A percentile compares a stretch with the other conserved stretches of the same genome.
Evolutionary conservation across 768 basidiomycete species (phyloP).

Genomic region (Termitomyces sp.): DNA sequence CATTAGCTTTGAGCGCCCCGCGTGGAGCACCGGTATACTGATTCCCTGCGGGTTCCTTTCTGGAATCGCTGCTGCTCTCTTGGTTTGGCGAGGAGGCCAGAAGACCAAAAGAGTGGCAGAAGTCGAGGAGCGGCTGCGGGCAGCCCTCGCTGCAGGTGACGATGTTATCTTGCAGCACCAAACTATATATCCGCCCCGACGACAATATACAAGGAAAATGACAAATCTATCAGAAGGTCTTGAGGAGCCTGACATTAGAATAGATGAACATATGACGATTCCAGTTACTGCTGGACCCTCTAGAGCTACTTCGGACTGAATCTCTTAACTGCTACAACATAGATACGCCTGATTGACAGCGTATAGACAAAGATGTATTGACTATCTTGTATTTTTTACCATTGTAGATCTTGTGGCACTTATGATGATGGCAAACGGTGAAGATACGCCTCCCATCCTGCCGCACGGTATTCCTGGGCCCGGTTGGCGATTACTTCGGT

Average conservation of each 20-base stretch:
- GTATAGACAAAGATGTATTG: not conserved
- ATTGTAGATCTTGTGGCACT: not conserved
- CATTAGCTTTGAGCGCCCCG: conserved; percentile 52
- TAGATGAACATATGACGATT: conserved; percentile 37
- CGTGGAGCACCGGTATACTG: conserved; percentile 62
- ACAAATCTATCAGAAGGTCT: conserved; percentile 7
- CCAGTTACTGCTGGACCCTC: conserved; percentile 17
- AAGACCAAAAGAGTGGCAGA: conserved; percentile 62
- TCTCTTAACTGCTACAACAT: not conserved
- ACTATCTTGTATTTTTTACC: not conserved
- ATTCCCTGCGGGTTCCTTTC: conserved; percentile 73
- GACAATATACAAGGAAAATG: not conserved
- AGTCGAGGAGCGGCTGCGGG: conserved; percentile 56
- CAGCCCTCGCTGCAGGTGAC: conserved; percentile 25
- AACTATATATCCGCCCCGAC: not conserved
- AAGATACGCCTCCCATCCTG: conserved; percentile 90
- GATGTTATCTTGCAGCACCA: not conserved
- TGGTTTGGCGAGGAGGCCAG: conserved; percentile 71
- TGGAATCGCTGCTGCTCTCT: conserved; percentile 66
- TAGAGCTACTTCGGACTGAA: conserved; percentile 1
- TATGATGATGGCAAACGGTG: conserved; percentile 33
- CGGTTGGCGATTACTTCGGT: conserved; percentile 47
- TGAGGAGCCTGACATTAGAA: conserved; percentile 16
- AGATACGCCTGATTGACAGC: not conserved
- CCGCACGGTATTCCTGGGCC: conserved; percentile 78